Base-by-base conservation (phyloP, 2,329 filamentous ascomycete species). In the Scedosporium apiospermum region DNA sequence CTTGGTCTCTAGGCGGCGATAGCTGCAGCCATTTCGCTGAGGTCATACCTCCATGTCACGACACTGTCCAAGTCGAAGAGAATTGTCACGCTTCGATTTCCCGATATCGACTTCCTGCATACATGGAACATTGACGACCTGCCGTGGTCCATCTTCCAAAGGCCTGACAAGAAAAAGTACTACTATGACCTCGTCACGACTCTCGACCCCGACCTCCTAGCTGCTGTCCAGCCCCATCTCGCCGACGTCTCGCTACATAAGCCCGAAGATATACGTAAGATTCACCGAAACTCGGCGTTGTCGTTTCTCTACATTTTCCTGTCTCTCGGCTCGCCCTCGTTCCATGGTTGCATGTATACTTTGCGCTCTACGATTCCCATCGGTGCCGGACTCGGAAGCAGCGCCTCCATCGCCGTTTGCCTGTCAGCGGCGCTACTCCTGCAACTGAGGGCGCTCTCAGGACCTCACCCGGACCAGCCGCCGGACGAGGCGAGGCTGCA, bases 1-100 rank as follows among this genome's bases (percentile, higher is more conserved):
- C 59, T 60, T 63, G 63, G 10, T 58, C 57, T 59, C 46, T 68
- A 92, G 88, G 87, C 92, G 68, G 93, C 95, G 64, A 93, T 99
- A 75, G 95, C 95, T 61, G 96, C 95, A 26, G 88, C 95, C 34
- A 96, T 99, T 64, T 96, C 95, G 30, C 83, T 99, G 30, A 89
- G 95, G 68, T 98, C 95, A 55, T 99, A 98, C 74, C 89, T 99
- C 59, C 92, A 96, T 70, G 93, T 98, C 72, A 96, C 93, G 16
- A 90, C 93, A 14, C 85, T 96, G 57, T 96, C 92, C 66, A 97
- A 97, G 77, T 96, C 92, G 51, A 90, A 89, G 72, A 87, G 91
- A 64, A 96, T 89, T 14, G 87, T 99, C 59, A 90, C 90, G 2
- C 80, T 99, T 62, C 88, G 88, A 69, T 98, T 99, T 73, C 88